A percentile compares a stretch with the other conserved stretches of the same genome.
These are phyloP conservation scores for Colletotrichum liriopes DNA, from an alignment of 2,329 filamentous ascomycete species.

Conservation along the genomic window DNA sequence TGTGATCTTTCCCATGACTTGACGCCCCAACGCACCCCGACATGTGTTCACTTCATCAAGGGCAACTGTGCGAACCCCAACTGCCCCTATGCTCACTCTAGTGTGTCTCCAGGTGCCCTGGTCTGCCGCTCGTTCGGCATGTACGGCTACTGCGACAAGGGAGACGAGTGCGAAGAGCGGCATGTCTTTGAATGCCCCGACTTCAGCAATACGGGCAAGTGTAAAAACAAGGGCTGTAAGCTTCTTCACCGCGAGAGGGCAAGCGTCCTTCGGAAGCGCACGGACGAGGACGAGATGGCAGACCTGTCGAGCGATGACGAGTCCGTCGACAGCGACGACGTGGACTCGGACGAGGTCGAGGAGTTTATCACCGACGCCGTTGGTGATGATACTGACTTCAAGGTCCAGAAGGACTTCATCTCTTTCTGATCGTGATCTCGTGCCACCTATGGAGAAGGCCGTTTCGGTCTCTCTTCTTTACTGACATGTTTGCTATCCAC, in stretches of 20 bases:
- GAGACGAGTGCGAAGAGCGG: slow-evolving; percentile 81
- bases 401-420: slow-evolving; percentile 74
- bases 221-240: slow-evolving; percentile 85
- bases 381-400: slow-evolving; percentile 69
- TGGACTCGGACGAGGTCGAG: slow-evolving; percentile 83
- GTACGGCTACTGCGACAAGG: slow-evolving; percentile 91
- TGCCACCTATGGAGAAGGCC: slow-evolving; percentile 34
- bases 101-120: slow-evolving; percentile 81
- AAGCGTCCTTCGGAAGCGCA: slow-evolving; percentile 80
- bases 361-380: slow-evolving; percentile 74
- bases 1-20: slow-evolving; percentile 95
- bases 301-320: slow-evolving; percentile 87
- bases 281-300: slow-evolving; percentile 69
- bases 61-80: slow-evolving; percentile 90
- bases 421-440: slow-evolving; percentile 50
- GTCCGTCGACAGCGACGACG: slow-evolving; percentile 80
- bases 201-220: slow-evolving; percentile 91
- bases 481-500: slow-evolving; percentile 42
- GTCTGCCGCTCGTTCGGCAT: slow-evolving; percentile 90
- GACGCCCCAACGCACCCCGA: slow-evolving; percentile 85
- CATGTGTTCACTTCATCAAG: slow-evolving; percentile 91
- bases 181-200: slow-evolving; percentile 96
- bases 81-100: slow-evolving; percentile 90
- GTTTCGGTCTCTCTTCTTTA: slow-evolving; percentile 12
- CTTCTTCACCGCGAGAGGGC: slow-evolving; percentile 91